These are phyloP conservation scores for Crepidotus variabilis DNA, from an alignment of 768 basidiomycete genomes.

Conservation along the genomic window DNA sequence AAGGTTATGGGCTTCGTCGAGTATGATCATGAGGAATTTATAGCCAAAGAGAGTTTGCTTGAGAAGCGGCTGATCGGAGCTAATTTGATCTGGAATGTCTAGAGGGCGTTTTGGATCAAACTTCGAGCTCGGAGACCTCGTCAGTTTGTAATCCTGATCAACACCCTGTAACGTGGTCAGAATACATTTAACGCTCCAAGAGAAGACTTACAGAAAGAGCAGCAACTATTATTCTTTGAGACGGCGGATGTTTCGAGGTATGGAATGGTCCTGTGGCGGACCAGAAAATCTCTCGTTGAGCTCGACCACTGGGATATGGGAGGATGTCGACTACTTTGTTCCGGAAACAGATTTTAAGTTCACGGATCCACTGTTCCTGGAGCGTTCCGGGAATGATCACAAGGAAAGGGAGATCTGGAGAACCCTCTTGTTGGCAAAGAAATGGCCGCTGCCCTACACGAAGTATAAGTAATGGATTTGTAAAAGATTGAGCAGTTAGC, in stretches of 20 bases:
- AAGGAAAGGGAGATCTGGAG: slow-evolving; percentile 17
- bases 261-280: slow-evolving; percentile 6
- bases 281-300: slow-evolving; percentile 17
- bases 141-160: no score
- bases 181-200: no score
- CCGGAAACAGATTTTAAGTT: slow-evolving; percentile 12
- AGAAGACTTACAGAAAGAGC: slow-evolving; percentile 20
- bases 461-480: neutral
- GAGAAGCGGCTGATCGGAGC: neutral
- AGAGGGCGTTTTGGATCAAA: no score
- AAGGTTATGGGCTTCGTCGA: slow-evolving; percentile 21
- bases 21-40: slow-evolving; percentile 5
- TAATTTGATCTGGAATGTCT: no score
- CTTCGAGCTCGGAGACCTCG: no score
- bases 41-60: slow-evolving; percentile 13
- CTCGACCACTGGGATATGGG: slow-evolving; percentile 14
- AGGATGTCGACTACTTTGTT: slow-evolving; percentile 20
- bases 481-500: neutral
- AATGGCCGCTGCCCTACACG: slow-evolving; percentile 8
- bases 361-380: slow-evolving; percentile 18
- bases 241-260: slow-evolving; percentile 6
- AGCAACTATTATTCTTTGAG: slow-evolving; percentile 17
- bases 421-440: slow-evolving; percentile 1
- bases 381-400: slow-evolving; percentile 23
- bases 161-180: no score